Conservation (phyloP, 2,329 filamentous ascomycete genomes). For the Akanthomyces lecanii region DNA sequence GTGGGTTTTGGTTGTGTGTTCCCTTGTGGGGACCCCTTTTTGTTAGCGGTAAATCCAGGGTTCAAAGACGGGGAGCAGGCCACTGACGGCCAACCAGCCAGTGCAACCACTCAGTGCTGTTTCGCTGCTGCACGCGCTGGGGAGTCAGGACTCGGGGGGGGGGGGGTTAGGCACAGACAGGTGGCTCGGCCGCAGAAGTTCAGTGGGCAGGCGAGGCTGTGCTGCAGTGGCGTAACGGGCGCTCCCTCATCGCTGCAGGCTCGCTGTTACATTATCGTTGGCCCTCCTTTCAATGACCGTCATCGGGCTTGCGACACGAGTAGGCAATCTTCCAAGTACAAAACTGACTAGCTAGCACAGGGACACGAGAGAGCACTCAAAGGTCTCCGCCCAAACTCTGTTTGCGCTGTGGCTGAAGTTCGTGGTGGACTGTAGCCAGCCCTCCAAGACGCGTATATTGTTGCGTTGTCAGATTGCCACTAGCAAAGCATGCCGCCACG, state of each 20-base stretch:
- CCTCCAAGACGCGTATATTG: constrained; percentile 7
- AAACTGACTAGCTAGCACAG: neutral
- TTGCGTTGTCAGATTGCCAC: constrained; percentile 9
- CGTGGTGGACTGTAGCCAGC: neutral
- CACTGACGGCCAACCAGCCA: neutral
- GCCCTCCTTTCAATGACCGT: no score
- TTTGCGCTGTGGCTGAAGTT: constrained; percentile 2
- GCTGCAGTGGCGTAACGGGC: constrained; percentile 1
- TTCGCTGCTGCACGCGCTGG: neutral
- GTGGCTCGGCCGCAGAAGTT: neutral
- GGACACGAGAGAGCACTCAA: neutral
- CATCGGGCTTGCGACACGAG: neutral
- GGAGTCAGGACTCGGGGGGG: neutral
- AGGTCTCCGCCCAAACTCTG: neutral
- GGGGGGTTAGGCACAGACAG: neutral
- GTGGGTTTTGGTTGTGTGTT: neutral
- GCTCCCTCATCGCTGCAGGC: neutral
- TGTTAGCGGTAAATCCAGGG: constrained; percentile 1
- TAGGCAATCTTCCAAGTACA: neutral
- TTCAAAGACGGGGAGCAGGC: neutral
- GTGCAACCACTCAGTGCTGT: neutral
- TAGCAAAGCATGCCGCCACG: neutral
- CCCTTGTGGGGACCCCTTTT: neutral
- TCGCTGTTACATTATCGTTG: neutral
- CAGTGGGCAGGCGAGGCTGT: constrained; percentile 1